Conservation (phyloP, 169 alveolate genomes). For the Cryptosporidium ubiquitum region DNA sequence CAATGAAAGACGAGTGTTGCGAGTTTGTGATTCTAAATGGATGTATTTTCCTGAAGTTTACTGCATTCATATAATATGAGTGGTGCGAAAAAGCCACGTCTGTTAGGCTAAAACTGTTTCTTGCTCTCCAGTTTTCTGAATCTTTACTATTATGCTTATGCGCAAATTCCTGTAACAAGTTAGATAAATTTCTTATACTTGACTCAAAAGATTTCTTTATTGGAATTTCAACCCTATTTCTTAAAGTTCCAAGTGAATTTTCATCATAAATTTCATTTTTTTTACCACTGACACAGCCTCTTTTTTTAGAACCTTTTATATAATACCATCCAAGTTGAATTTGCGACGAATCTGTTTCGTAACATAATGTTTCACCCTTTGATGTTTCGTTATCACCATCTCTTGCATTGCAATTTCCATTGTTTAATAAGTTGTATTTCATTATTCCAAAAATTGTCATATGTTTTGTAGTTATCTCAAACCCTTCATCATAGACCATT, state of each 20-base stretch:
- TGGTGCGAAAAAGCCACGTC: constrained; percentile 69
- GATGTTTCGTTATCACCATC: constrained; percentile 78
- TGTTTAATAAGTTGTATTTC: constrained; percentile 57
- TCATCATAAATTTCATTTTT: constrained; percentile 10
- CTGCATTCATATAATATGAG: constrained; percentile 43
- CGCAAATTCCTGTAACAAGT: constrained; percentile 47
- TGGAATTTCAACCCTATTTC: constrained; percentile 52
- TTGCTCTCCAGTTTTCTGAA: constrained; percentile 57
- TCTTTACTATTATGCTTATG: constrained; percentile 16
- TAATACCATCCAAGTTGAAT: constrained; percentile 78
- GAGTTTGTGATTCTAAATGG: not conserved
- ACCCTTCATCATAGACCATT: constrained; percentile 87
- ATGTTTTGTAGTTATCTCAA: constrained; percentile 76
- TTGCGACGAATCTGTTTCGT: constrained; percentile 75
- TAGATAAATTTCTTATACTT: constrained; percentile 31
- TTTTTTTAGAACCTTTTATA: not conserved
- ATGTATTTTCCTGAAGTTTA: constrained; percentile 41
- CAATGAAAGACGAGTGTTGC: constrained; percentile 37
- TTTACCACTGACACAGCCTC: constrained; percentile 62
- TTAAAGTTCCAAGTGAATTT: not conserved
- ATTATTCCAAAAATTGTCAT: constrained; percentile 74
- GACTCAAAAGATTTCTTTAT: constrained; percentile 13
- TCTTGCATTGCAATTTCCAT: constrained; percentile 36
- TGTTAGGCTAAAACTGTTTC: constrained; percentile 39
- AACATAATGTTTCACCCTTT: constrained; percentile 76